Evolutionary conservation across 495 filamentous ascomycete species (phyloP), one percentile per base, ranked within the genome.

Genomic region (Penicillium ucsense): DNA sequence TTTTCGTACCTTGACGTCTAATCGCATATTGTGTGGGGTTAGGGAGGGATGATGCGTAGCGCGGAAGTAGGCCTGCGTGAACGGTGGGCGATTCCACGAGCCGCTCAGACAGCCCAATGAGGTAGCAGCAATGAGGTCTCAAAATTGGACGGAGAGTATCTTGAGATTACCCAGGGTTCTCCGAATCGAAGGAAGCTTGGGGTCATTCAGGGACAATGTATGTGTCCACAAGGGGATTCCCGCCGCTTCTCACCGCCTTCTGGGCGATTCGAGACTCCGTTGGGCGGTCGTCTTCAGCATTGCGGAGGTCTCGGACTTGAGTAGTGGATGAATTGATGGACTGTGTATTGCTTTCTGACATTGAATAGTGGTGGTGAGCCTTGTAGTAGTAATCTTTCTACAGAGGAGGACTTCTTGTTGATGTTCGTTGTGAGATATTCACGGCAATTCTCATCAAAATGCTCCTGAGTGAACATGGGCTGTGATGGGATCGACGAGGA

Each of bases 1-100:
- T 53, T 47, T 35, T 71, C 83, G 59, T 77, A 88, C 88, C 86
- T 94, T 94, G 38, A 94, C 81, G 68, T 95, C 88, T 65, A 95
- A 76, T 69, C 84, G 84, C 89, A 92, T 94, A 55, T 67, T 88
- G 74, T 67, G 63, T 63, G 60, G 61, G 63, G 60, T 58, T 52
- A 51, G 53, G 46, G 55, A 51, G 8, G 55, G 49, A 50, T 61
- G 63, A 61, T 67, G 54, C 62, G 61, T 64, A 62, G 31, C 65
- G 66, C 66, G 68, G 65, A 58, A 61, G 64, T 55, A 60, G 63
- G 59, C 57, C 60, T 60, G 52, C 51, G 44, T 62, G 48, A 58
- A 56, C 57, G 57, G 60, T 55, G 60, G 52, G 48, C 43, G 56
- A 56, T 56, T 65, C 60, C 63, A 62, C 60, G 58, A 67, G 65